A percentile compares a stretch with the other conserved stretches of the same genome.
These are phyloP conservation scores for Penicillium oxalicum DNA, from an alignment of 2,329 filamentous ascomycete species.

Conservation along the genomic window DNA sequence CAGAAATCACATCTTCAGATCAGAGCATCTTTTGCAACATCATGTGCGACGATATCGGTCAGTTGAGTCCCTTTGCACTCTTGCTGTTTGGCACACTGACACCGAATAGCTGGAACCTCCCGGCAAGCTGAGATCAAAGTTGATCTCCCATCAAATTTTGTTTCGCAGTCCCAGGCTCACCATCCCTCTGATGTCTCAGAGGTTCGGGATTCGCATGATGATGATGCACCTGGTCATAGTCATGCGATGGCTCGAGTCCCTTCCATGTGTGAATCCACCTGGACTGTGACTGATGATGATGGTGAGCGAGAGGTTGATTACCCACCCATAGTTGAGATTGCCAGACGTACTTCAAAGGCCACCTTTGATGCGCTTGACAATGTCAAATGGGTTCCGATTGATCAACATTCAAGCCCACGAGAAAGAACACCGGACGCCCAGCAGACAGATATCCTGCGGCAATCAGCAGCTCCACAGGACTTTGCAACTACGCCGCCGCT, in stretches of 20 bases:
- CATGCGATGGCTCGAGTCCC: too few species aligned
- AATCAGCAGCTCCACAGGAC: too few species aligned
- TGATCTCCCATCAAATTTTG: slow-evolving; percentile 43
- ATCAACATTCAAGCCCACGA: slow-evolving; percentile 7
- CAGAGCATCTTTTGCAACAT: slow-evolving; percentile 62
- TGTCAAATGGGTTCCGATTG: slow-evolving; percentile 19
- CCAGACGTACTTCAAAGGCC: neutral
- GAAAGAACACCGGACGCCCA: neutral
- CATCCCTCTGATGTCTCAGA: too few species aligned
- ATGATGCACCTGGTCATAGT: too few species aligned
- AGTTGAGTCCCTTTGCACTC: slow-evolving; percentile 6
- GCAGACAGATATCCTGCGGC: neutral
- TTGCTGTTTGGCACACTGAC: slow-evolving; percentile 9
- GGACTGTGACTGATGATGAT: too few species aligned
- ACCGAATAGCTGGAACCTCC: slow-evolving; percentile 49
- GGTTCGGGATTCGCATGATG: too few species aligned
- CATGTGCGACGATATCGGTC: slow-evolving; percentile 79
- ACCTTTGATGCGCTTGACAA: slow-evolving; percentile 7
- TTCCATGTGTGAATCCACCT: too few species aligned
- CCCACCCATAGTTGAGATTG: too few species aligned
- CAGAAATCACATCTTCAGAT: slow-evolving; percentile 49
- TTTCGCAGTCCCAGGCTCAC: slow-evolving; percentile 23
- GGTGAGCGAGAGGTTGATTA: too few species aligned
- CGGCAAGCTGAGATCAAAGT: slow-evolving; percentile 49
- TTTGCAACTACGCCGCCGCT: too few species aligned